Evolutionary conservation across 208 protist species (phyloP), one percentile per base, ranked within the genome.

Genomic region (Strigomonas culicis): DNA sequence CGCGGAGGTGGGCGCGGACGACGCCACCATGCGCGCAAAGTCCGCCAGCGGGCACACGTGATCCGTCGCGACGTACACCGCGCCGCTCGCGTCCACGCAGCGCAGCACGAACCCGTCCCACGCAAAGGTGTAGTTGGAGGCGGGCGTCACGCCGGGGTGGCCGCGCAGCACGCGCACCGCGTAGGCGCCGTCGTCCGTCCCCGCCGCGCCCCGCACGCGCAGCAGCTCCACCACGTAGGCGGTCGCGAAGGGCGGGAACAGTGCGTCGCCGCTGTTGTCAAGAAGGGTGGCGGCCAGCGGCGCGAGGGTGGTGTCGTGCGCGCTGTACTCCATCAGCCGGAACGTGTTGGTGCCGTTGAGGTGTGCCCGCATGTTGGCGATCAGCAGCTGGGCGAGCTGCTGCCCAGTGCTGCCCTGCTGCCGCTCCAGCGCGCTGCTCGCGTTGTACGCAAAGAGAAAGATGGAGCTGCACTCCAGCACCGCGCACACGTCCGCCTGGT

Each of bases 281-380:
- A 75, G 76, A 2, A 92, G 69, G 2, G 79, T 82, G 8, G 68
- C 65, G 28, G 79, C 66, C 25, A 88, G 66, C 25, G 85, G 76
- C 15, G 71, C 58, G 50, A 92, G 63, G 4, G 81, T 86, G 36
- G 66, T 86, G 77, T 88, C 85, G 70, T 92, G 81, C 8, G 79
- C 77, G 49, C 85, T 92, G 81, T 92, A 92, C 62, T 92, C 66
- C 41, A 80, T 76, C 51, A 92, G 58, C 41, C 75, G 75, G 74
- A 76, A 75, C n/a, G 68, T 53, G 22, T 47, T 66, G 1, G 41
- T 27, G 34, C 34, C 34, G 21, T 68, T 49, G 61, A 74, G 63
- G 63, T 80, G 72, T 17, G 22, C 1, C 36, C 56, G n/a, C 47
- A 80, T 73, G 68, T 92, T 88, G 24, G 27, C 11, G 17, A 88